Base-by-base conservation (phyloP, 108 stramenopile species). In the Stephanodiscus minutulus region DNA sequence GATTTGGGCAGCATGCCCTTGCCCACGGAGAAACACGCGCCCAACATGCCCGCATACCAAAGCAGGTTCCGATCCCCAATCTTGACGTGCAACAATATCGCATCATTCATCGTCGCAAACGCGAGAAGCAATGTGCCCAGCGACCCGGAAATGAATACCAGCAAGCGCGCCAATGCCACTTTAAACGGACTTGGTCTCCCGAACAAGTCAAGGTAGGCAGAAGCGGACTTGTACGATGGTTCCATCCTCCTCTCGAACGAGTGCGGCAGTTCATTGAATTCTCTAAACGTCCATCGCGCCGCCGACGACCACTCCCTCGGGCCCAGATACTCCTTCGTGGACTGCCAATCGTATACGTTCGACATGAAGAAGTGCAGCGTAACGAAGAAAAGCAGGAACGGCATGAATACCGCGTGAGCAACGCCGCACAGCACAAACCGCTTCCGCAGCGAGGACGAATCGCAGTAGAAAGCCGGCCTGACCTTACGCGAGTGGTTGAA, bases 261-360 rank as follows among this genome's bases (percentile, higher is more conserved):
- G 70, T 98, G 97, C 31, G 91, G 93, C 24, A 98, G 66, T 79
- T 99, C 98, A 77, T 99, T 99, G 72, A 94, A 97, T 79, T 99
- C 97, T 27, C 98, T 82, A 78, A 99, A 98, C 13, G 70, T 93
- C 96, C 96, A 98, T 57, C 68, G 77, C 15, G 98, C 91, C 28
- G 89, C 69, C 1, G 72, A 56, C 25, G 90, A 93, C 98, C 98
- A 99, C 59, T 96, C 88, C 39, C 91, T 78, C 18, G 96, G 94
- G 1, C 98, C 98, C 33, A 99, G 82, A 85, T 97, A 97, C 58
- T 89, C 85, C 68, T 90, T 87, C 36, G 82, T 91, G 6, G 85
- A 79, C 57, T 87, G 93, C 83, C 86, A 96, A 79, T 97, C 96
- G 74, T 99, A 97, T 2, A 93, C 87, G 79, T 99, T 95, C 66